These are phyloP conservation scores for Boechera divaricarpa DNA, from an alignment of 345 rosid species.

Conservation along the genomic window DNA sequence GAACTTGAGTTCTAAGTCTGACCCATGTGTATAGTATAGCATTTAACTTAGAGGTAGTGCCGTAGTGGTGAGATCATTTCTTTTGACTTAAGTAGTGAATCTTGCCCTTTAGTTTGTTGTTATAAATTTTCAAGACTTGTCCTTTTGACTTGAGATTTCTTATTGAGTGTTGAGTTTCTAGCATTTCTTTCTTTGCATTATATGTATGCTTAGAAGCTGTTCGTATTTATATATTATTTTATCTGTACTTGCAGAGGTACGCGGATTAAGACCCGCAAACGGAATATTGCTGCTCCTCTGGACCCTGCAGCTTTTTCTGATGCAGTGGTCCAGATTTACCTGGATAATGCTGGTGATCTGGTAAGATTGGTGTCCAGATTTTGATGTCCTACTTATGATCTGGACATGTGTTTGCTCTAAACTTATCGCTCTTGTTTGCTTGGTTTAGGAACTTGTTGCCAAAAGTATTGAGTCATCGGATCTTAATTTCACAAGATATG, in stretches of 20 bases:
- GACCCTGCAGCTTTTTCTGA: constrained; percentile 99
- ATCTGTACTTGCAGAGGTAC: constrained; percentile 35
- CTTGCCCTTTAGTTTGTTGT: neutral
- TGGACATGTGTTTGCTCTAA: neutral
- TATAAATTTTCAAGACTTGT: neutral
- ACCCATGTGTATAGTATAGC: neutral
- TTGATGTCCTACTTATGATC: neutral
- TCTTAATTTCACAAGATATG: constrained; percentile 94
- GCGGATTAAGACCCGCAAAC: constrained; percentile 99
- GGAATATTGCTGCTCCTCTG: constrained; percentile 97
- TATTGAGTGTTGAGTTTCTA: neutral
- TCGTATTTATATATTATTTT: neutral
- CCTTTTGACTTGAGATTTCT: neutral
- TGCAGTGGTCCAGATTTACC: constrained; percentile 99
- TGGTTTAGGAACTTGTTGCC: constrained; percentile 82
- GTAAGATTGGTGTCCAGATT: constrained; percentile 45
- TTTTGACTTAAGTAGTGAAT: neutral
- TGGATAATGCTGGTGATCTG: constrained; percentile 99
- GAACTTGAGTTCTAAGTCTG: neutral
- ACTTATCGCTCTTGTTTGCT: constrained; percentile 7
- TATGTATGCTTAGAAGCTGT: neutral
- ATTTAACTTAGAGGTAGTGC: neutral
- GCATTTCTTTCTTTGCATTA: neutral
- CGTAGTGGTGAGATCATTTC: neutral
- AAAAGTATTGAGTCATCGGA: constrained; percentile 91